These are phyloP conservation scores for Tephrocybe rancida DNA, from an alignment of 768 basidiomycete genomes.

Conservation along the genomic window DNA sequence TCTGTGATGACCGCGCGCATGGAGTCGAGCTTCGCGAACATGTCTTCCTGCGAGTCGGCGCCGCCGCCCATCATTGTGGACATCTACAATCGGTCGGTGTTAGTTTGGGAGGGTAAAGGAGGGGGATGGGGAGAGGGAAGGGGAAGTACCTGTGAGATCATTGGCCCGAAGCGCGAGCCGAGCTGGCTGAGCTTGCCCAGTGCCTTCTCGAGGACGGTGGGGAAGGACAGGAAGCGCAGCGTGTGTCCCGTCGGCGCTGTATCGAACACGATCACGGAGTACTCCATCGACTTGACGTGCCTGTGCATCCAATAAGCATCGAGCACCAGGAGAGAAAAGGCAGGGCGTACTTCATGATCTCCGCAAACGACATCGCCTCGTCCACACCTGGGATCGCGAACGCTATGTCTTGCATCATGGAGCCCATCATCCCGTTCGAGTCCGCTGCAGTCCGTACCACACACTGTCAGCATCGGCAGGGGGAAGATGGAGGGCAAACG, in stretches of 20 bases:
- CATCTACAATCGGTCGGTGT: constrained; percentile 70
- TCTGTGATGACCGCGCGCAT: constrained; percentile 98
- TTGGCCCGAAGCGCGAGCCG: constrained; percentile 95
- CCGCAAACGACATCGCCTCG: constrained; percentile 99
- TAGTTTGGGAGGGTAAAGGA: neutral
- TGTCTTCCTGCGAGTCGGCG: constrained; percentile 90
- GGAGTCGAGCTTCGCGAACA: constrained; percentile 97
- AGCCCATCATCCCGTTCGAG: constrained; percentile 93
- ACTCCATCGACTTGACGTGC: constrained; percentile 99
- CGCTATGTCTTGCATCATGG: constrained; percentile 99
- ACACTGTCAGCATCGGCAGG: neutral
- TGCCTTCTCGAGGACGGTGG: constrained; percentile 95
- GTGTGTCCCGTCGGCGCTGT: constrained; percentile 99
- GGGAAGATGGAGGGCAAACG: constrained; percentile 23
- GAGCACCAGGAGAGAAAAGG: neutral
- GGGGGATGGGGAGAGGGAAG: neutral
- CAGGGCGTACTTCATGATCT: constrained; percentile 93
- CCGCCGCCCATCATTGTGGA: constrained; percentile 95
- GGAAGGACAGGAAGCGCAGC: constrained; percentile 98
- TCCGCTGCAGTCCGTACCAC: constrained; percentile 54
- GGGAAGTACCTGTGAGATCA: constrained; percentile 80
- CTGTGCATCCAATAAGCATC: constrained; percentile 42
- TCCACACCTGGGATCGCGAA: constrained; percentile 99
- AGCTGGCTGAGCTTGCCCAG: constrained; percentile 91
- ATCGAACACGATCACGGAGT: constrained; percentile 99